Base-by-base conservation (phyloP, 176 grass and related monocot species). In the Poa pratensis region DNA sequence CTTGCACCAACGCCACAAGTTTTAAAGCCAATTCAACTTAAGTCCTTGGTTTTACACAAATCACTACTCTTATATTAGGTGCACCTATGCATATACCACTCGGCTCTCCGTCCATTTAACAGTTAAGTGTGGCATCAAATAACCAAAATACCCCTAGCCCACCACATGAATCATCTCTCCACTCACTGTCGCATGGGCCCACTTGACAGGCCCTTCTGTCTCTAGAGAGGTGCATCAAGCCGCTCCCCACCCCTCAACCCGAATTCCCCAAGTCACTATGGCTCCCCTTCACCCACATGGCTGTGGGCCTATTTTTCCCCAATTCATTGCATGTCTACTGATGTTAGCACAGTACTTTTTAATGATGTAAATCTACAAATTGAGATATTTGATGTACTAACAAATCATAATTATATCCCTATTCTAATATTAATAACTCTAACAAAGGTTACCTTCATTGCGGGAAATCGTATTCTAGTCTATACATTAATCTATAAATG, bases 261-360 rank as follows among this genome's bases (percentile, higher is more conserved):
- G 10, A 70, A 71, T 23, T 71, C 37, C 67, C 68, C 68, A 71
- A 71, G 39, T 71, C 39, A 45, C 60, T 11, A 72, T 43, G 30
- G 28, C 63, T 67, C 64, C 64, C 30, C 17, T 69, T 1, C 65
- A 8, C 32, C 65, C 22, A 48, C 42, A 49, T 49, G 42, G 40
- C 14, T 17, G 69, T 73, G 69, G 12, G 69, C 14, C 40, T 73
- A 73, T 17, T 73, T 46, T 46, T 27, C 40, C 12, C 70, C 70
- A 27, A 28, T 46, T 73, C n/a, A 74, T 46, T 51, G 24, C 45
- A 74, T 50, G 22, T 50, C 45, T 74, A 51, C 45, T n/a, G 11
- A 43, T 15, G 40, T 72, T 72, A 24, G 69, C 69, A 72, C 40
- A 70, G 45, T 43, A 22, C 6, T 68, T 46, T 46, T 72, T 22